Conservation (phyloP, 495 filamentous ascomycete species). For the Sphaerosporella brunnea region DNA sequence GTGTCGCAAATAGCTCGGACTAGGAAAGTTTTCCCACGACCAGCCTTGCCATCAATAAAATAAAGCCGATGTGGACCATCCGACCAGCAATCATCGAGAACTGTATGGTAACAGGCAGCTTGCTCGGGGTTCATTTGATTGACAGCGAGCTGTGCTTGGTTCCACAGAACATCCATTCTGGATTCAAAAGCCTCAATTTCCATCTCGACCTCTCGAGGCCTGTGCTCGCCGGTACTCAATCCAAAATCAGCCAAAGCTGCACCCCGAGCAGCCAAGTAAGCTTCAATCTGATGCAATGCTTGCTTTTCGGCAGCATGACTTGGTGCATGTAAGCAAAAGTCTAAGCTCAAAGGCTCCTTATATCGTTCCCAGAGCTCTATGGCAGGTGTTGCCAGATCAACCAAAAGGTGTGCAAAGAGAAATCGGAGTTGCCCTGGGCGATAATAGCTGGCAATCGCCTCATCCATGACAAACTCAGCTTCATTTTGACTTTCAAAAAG, state of each 20-base stretch:
- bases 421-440: slow-evolving; percentile 8
- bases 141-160: neutral
- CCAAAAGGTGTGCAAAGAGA: slow-evolving; percentile 6
- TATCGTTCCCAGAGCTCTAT: slow-evolving; percentile 7
- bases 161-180: neutral
- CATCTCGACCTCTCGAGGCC: slow-evolving; percentile 3
- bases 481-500: slow-evolving; percentile 9
- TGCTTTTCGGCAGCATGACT: too few species aligned
- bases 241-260: too few species aligned
- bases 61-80: neutral
- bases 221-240: too few species aligned
- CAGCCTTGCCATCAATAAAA: slow-evolving; percentile 9
- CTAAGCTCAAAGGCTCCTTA: too few species aligned
- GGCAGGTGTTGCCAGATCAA: slow-evolving; percentile 3
- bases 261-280: too few species aligned
- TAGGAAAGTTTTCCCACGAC: slow-evolving; percentile 8
- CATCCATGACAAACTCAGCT: neutral
- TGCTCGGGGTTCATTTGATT: neutral
- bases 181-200: slow-evolving; percentile 1
- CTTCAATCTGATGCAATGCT: too few species aligned
- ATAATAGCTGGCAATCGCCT: slow-evolving; percentile 4
- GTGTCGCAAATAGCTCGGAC: slow-evolving; percentile 3
- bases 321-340: too few species aligned
- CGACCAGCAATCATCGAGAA: neutral
- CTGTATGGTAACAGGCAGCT: neutral